Evolutionary conservation across 495 filamentous ascomycete species (phyloP).

Genomic region (Friedmanniomyces endolithicus): DNA sequence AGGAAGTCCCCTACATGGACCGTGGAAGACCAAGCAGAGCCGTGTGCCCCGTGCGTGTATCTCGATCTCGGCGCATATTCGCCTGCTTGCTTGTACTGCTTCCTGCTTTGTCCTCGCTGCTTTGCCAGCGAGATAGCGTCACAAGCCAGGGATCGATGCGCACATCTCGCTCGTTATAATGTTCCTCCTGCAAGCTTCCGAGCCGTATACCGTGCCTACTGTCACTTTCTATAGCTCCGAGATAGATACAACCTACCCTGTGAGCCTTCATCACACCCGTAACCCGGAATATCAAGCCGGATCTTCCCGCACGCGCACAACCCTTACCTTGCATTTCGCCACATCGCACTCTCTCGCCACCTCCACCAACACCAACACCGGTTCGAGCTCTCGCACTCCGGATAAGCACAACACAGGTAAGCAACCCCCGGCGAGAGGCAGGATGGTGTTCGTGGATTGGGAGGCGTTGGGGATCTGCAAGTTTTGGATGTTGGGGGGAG

Average conservation of each 20-base stretch:
- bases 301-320: background rate
- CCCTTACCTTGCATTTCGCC: background rate
- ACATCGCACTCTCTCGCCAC: background rate
- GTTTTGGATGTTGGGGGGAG: conserved; percentile 7
- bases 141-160: no score
- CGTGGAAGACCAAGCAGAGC: no score
- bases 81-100: no score
- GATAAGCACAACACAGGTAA: background rate
- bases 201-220: background rate
- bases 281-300: background rate
- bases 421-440: background rate
- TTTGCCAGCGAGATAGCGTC: no score
- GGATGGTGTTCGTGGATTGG: conserved; percentile 14
- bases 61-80: no score
- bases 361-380: background rate
- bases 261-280: background rate
- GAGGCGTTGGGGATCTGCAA: conserved; percentile 14
- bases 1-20: no score
- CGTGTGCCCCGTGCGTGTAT: no score
- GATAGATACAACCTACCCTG: background rate
- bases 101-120: no score
- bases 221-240: background rate
- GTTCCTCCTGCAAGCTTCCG: background rate
- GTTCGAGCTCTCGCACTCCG: background rate
- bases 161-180: no score